Evolutionary conservation across 805 yeast genomes (phyloP).

Genomic region (Lipomyces chichibuensis): DNA sequence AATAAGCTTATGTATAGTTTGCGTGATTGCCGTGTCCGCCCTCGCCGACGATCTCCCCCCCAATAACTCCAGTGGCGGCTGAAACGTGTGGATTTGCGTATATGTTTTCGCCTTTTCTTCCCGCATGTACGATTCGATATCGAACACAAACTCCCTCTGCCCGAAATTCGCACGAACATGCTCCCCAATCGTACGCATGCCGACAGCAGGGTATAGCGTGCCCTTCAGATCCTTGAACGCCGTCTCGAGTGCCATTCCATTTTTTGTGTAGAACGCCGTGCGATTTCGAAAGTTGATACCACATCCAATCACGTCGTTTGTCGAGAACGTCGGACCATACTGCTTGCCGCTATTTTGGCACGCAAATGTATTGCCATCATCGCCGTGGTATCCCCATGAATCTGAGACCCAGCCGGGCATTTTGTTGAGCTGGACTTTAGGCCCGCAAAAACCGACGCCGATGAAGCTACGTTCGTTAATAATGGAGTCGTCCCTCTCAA

Average conservation of each 20-base stretch:
- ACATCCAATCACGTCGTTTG: slow-evolving; percentile 75
- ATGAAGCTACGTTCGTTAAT: slow-evolving; percentile 41
- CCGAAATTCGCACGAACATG: slow-evolving; percentile 57
- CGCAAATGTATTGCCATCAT: slow-evolving; percentile 51
- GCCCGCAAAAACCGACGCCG: slow-evolving; percentile 52
- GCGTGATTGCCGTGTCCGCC: slow-evolving; percentile 30
- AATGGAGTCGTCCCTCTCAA: not conserved
- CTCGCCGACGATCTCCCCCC: slow-evolving; percentile 15
- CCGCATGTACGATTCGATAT: slow-evolving; percentile 55
- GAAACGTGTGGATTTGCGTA: slow-evolving; percentile 24
- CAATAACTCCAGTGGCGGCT: slow-evolving; percentile 20
- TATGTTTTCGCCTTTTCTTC: slow-evolving; percentile 37
- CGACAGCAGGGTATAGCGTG: slow-evolving; percentile 54
- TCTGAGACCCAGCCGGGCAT: slow-evolving; percentile 54
- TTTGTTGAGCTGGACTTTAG: slow-evolving; percentile 43
- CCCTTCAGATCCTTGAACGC: slow-evolving; percentile 55
- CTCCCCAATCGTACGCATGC: slow-evolving; percentile 49
- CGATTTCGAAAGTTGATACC: slow-evolving; percentile 72
- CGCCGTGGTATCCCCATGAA: slow-evolving; percentile 59
- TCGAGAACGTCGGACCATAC: slow-evolving; percentile 53
- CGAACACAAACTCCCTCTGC: slow-evolving; percentile 56
- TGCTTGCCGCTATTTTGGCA: slow-evolving; percentile 48
- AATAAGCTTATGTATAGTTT: slow-evolving; percentile 46
- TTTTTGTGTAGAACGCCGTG: slow-evolving; percentile 74
- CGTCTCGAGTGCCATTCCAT: slow-evolving; percentile 66